Percentiles rank a stretch among this genome's conserved stretches.
phyloP scores from a whole-genome alignment of 805 yeast species.

The Ogataea pilisensis region DNA sequence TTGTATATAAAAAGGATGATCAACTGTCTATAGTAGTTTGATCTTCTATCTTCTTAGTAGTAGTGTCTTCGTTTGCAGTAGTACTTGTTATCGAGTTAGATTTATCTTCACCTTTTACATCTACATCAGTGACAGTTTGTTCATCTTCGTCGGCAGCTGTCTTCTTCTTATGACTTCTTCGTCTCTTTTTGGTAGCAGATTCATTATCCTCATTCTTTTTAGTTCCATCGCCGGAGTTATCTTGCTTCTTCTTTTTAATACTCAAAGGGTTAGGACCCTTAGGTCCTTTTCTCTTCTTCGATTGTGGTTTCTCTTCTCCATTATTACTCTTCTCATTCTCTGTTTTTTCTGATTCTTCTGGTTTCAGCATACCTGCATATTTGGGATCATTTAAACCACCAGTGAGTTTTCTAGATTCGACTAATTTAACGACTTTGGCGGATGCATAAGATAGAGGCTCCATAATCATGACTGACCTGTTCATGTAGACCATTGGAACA shows the following conservation, averaged over 20 bases:
- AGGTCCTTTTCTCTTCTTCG: constrained; percentile 61
- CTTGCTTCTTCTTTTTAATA: constrained; percentile 67
- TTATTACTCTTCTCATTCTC: constrained; percentile 14
- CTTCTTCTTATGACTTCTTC: constrained; percentile 18
- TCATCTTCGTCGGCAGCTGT: constrained; percentile 1
- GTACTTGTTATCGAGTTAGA: too few species aligned
- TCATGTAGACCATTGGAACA: constrained; percentile 82
- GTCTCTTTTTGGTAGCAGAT: constrained; percentile 15
- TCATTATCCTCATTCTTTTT: constrained; percentile 13
- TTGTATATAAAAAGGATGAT: too few species aligned
- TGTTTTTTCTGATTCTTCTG: constrained; percentile 16
- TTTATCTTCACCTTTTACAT: background rate
- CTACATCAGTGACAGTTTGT: constrained; percentile 1
- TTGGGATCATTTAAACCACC: constrained; percentile 72
- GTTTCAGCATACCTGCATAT: constrained; percentile 38
- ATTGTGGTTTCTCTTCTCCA: constrained; percentile 20
- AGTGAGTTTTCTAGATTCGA: constrained; percentile 66
- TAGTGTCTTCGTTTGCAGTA: too few species aligned
- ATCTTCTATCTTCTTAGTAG: too few species aligned
- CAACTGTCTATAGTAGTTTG: too few species aligned
- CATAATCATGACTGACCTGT: constrained; percentile 91
- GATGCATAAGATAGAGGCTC: constrained; percentile 86
- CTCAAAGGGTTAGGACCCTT: constrained; percentile 90
- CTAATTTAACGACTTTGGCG: constrained; percentile 38
- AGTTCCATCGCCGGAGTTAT: constrained; percentile 13